A percentile compares a stretch with the other conserved stretches of the same genome.
phyloP scores from a whole-genome alignment of 2,329 filamentous ascomycete genomes.

The Claviceps maximensis region DNA sequence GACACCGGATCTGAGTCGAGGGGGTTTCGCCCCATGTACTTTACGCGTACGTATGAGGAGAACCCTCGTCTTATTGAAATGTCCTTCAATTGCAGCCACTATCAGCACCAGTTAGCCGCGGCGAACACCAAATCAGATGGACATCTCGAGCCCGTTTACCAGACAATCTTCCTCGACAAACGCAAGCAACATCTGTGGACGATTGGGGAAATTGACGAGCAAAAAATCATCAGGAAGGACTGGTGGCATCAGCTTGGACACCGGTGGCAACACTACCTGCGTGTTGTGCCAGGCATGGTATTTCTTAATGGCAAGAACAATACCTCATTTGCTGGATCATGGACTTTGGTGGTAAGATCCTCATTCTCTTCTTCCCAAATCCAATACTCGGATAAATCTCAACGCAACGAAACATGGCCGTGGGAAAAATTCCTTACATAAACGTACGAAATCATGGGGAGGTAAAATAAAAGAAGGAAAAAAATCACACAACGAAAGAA shows the following conservation, averaged over 20 bases:
- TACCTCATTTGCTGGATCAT: conserved; percentile 51
- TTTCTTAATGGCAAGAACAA: conserved; percentile 51
- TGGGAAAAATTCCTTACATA: background rate
- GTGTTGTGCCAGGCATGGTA: conserved; percentile 60
- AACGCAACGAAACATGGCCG: background rate
- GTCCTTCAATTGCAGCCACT: conserved; percentile 65
- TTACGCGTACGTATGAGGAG: conserved; percentile 44
- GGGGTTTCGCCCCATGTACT: conserved; percentile 52
- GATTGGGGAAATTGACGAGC: conserved; percentile 42
- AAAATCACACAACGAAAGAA: no score
- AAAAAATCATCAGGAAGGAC: conserved; percentile 47
- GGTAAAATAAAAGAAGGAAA: background rate
- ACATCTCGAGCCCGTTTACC: conserved; percentile 49
- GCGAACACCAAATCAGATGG: conserved; percentile 10
- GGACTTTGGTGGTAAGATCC: conserved; percentile 49
- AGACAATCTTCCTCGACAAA: conserved; percentile 55
- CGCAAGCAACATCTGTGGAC: conserved; percentile 43
- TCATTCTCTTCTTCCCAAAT: background rate
- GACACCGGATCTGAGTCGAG: conserved; percentile 35
- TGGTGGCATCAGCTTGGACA: conserved; percentile 60
- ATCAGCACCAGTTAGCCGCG: conserved; percentile 56
- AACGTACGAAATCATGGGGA: no score
- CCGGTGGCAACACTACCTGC: conserved; percentile 48
- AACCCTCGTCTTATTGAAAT: conserved; percentile 49
- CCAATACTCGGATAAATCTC: background rate